Evolutionary conservation across 257 asterid genomes (phyloP).

Genomic region (Nicotiana sylvestris): DNA sequence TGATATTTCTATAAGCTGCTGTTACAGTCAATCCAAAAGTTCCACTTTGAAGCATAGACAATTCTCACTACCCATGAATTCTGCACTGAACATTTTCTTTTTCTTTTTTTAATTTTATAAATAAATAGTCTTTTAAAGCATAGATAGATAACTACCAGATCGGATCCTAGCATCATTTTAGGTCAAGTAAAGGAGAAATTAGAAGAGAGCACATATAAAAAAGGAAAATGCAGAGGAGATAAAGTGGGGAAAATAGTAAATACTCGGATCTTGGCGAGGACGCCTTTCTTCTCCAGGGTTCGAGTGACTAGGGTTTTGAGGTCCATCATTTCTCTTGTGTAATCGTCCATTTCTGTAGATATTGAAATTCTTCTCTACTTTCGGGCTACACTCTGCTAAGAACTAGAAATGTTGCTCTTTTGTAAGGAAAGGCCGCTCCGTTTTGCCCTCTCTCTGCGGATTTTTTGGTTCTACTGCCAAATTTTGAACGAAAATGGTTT

Average conservation of each 20-base stretch:
- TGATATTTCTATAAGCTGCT: neutral
- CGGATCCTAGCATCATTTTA: neutral
- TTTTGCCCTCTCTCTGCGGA: neutral
- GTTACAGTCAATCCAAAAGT: neutral
- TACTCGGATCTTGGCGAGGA: constrained; percentile 99
- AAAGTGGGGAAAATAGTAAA: neutral
- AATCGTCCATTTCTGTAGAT: constrained; percentile 55
- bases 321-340: constrained; percentile 99
- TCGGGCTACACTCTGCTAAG: neutral
- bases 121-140: too few relatives aligned
- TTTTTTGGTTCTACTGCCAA: neutral
- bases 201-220: neutral
- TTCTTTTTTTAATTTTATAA: too few relatives aligned
- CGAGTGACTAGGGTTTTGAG: constrained; percentile 96
- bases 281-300: constrained; percentile 98
- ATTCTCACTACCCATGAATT: neutral
- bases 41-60: neutral
- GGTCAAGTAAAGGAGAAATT: neutral
- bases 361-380: neutral
- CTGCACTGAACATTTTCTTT: neutral
- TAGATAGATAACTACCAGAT: neutral
- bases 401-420: neutral
- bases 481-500: too few relatives aligned
- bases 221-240: neutral
- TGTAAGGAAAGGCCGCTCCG: neutral